phyloP scores from a whole-genome alignment of 2,329 filamentous ascomycete genomes.

The Talaromyces marneffei region DNA sequence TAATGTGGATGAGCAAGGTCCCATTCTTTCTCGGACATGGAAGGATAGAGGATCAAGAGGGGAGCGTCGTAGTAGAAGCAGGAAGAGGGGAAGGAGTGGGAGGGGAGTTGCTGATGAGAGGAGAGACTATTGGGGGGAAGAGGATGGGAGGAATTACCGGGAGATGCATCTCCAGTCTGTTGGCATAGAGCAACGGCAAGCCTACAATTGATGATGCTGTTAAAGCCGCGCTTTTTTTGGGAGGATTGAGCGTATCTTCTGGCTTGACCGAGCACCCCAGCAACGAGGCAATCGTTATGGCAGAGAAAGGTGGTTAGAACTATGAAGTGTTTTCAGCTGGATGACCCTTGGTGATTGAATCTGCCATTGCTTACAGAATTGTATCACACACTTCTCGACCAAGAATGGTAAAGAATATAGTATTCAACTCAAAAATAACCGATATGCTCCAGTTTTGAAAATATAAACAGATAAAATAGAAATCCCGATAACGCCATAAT shows the following conservation, averaged over 20 bases:
- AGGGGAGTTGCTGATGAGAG: neutral
- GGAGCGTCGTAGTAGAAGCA: neutral
- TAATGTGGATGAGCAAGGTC: neutral
- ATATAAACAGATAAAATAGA: neutral
- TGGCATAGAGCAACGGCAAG: neutral
- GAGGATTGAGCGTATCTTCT: neutral
- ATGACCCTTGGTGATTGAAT: neutral
- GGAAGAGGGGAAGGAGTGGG: neutral
- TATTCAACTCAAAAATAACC: neutral
- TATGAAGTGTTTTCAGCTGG: neutral
- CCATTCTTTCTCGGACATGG: neutral
- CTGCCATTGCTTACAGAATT: neutral
- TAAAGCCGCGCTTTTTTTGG: neutral
- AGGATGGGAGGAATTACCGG: neutral
- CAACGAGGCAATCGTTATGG: neutral
- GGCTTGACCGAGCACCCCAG: neutral
- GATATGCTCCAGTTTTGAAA: neutral
- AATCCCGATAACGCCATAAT: neutral
- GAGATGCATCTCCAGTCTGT: neutral
- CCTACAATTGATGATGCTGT: neutral
- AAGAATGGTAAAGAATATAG: neutral
- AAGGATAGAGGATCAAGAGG: neutral
- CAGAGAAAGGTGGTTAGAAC: too few species aligned
- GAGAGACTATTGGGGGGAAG: neutral
- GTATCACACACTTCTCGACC: neutral